phyloP scores from a whole-genome alignment of 2,329 filamentous ascomycete species.

The Diplocarpon mali region DNA sequence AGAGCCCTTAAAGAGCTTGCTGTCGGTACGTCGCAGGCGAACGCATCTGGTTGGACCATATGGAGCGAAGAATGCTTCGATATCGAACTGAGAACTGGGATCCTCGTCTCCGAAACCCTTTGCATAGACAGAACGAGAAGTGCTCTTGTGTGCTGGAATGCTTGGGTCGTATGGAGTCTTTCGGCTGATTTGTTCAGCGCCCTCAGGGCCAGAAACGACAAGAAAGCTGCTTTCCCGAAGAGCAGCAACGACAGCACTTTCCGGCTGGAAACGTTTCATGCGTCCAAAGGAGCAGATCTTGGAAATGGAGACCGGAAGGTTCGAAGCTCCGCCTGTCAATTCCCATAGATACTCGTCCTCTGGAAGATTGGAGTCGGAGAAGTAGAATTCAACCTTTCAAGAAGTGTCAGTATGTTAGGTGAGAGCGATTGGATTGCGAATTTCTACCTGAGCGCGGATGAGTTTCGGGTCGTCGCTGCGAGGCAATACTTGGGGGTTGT shows the following conservation, averaged over 20 bases:
- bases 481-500: conserved; percentile 41
- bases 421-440: conserved; percentile 1
- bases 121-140: conserved; percentile 72
- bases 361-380: conserved; percentile 81
- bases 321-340: conserved; percentile 64
- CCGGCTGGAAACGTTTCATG: conserved; percentile 90
- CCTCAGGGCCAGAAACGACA: conserved; percentile 62
- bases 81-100: conserved; percentile 80
- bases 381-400: conserved; percentile 83
- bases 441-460: conserved; percentile 53
- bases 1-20: conserved; percentile 83
- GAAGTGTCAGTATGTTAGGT: neutral
- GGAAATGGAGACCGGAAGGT: conserved; percentile 70
- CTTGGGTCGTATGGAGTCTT: conserved; percentile 57
- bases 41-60: conserved; percentile 73
- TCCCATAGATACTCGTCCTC: conserved; percentile 81
- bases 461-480: conserved; percentile 51
- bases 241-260: conserved; percentile 71
- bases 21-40: conserved; percentile 67
- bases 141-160: conserved; percentile 50
- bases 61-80: conserved; percentile 81
- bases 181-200: conserved; percentile 62
- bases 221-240: conserved; percentile 67
- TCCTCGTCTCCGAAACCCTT: conserved; percentile 88
- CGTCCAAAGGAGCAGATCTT: conserved; percentile 82